Conservation (phyloP, 2,329 filamentous ascomycete species). For the Exophiala bonariae region DNA sequence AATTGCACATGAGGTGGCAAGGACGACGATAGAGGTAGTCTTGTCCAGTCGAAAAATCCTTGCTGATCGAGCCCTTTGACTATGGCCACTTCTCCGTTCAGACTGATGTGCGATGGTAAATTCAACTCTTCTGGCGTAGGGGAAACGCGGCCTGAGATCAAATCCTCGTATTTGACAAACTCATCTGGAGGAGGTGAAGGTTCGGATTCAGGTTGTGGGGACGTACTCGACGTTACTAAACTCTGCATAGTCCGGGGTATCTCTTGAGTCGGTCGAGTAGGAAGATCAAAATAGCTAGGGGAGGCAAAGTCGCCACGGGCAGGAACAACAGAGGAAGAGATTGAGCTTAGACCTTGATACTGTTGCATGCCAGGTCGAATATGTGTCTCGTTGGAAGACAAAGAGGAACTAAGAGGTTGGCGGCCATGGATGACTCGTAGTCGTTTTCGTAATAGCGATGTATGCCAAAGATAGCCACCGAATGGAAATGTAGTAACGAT, state of each 20-base stretch:
- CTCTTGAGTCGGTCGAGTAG: conserved; percentile 5
- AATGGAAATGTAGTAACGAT: conserved; percentile 59
- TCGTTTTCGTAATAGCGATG: conserved; percentile 66
- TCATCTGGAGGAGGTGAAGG: conserved; percentile 8
- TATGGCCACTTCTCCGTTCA: conserved; percentile 30
- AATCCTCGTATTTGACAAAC: conserved; percentile 13
- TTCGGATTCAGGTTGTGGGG: conserved; percentile 4
- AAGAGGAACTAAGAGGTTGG: conserved; percentile 27
- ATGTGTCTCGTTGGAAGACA: conserved; percentile 30
- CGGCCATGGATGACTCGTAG: conserved; percentile 67
- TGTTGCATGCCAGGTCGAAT: conserved; percentile 29
- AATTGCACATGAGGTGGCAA: conserved; percentile 73
- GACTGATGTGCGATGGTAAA: not conserved
- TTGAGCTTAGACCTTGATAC: conserved; percentile 33
- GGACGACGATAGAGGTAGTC: conserved; percentile 62
- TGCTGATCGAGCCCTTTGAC: conserved; percentile 38
- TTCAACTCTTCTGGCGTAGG: conserved; percentile 2
- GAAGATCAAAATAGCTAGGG: conserved; percentile 25
- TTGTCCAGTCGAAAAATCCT: conserved; percentile 79
- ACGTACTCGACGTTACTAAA: conserved; percentile 8
- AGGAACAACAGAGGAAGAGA: conserved; percentile 24
- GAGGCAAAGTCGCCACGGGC: conserved; percentile 19
- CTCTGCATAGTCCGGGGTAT: conserved; percentile 9
- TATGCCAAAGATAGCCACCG: conserved; percentile 68
- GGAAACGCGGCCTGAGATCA: conserved; percentile 13